Evolutionary conservation across 78 protist genomes (phyloP).

Genomic region (Polysphondylium violaceum): DNA sequence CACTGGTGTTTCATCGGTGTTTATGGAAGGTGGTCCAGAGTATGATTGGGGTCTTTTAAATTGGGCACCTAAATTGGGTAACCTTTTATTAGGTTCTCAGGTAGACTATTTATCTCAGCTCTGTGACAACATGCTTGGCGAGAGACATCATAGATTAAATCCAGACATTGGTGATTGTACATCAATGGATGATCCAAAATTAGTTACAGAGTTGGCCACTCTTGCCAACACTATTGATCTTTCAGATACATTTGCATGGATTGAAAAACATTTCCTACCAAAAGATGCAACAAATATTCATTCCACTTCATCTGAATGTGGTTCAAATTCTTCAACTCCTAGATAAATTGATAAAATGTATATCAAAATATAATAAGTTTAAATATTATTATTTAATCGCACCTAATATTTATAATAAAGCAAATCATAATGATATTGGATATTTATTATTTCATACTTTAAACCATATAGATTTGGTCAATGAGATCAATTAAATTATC

Average conservation of each 20-base stretch:
- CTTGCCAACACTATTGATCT: slow-evolving; percentile 52
- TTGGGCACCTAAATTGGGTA: slow-evolving; percentile 73
- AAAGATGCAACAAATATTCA: too few relatives aligned
- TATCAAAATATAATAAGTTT: too few relatives aligned
- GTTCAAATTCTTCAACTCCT: too few relatives aligned
- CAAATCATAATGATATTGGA: too few relatives aligned
- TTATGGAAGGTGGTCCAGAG: slow-evolving; percentile 73
- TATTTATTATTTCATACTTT: too few relatives aligned
- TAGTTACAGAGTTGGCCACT: slow-evolving; percentile 62
- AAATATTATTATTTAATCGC: too few relatives aligned
- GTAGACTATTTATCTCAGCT: slow-evolving; percentile 60
- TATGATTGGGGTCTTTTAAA: slow-evolving; percentile 61
- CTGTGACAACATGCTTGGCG: slow-evolving; percentile 52
- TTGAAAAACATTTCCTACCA: slow-evolving; percentile 67
- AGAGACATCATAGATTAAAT: slow-evolving; percentile 41
- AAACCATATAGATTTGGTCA: too few relatives aligned
- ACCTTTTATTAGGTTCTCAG: slow-evolving; percentile 69
- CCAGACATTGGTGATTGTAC: slow-evolving; percentile 50
- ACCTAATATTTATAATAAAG: too few relatives aligned
- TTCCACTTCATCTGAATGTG: too few relatives aligned
- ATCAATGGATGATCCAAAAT: slow-evolving; percentile 74
- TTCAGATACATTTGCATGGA: slow-evolving; percentile 30
- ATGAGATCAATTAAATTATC: too few relatives aligned
- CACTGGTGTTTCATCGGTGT: slow-evolving; percentile 43
- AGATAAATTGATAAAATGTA: too few relatives aligned